These are phyloP conservation scores for Bathelium albidoporum DNA, from an alignment of 495 filamentous ascomycete species.

Conservation along the genomic window DNA sequence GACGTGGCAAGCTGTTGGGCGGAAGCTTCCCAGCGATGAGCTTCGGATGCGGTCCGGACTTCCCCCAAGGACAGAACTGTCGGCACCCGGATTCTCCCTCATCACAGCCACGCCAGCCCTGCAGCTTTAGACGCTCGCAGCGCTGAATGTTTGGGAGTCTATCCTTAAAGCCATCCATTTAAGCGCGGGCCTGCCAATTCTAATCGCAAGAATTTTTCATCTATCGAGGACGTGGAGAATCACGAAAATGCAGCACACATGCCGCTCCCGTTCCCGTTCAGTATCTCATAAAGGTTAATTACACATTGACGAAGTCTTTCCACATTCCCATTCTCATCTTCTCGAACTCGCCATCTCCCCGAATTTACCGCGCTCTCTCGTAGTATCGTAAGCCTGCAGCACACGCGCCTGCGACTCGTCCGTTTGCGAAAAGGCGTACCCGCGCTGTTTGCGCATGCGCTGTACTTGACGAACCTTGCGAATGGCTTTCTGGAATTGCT, in stretches of 20 bases:
- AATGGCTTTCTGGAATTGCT: conserved; percentile 99
- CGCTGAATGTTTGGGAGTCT: no score
- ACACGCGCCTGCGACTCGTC: conserved; percentile 91
- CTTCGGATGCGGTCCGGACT: neutral
- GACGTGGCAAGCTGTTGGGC: neutral
- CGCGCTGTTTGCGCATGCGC: conserved; percentile 97
- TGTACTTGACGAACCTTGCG: conserved; percentile 97
- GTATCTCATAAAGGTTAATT: conserved; percentile 1
- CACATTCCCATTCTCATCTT: conserved; percentile 7
- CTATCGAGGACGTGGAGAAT: no score
- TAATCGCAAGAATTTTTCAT: no score
- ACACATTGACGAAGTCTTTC: neutral
- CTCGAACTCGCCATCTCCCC: conserved; percentile 88
- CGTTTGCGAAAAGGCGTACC: conserved; percentile 95
- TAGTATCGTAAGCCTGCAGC: conserved; percentile 95
- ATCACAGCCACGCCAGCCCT: neutral
- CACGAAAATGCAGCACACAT: neutral
- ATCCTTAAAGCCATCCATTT: no score
- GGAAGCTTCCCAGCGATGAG: neutral
- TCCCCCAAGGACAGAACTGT: neutral
- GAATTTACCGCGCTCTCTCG: conserved; percentile 77
- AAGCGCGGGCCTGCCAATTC: no score
- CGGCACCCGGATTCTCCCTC: neutral
- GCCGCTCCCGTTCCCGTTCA: neutral
- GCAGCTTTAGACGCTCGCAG: neutral